Percentiles rank a stretch among this genome's conserved stretches.
Evolutionary conservation across 202 grass and related monocot genomes (phyloP).

Genomic region (Eragrostis tef): DNA sequence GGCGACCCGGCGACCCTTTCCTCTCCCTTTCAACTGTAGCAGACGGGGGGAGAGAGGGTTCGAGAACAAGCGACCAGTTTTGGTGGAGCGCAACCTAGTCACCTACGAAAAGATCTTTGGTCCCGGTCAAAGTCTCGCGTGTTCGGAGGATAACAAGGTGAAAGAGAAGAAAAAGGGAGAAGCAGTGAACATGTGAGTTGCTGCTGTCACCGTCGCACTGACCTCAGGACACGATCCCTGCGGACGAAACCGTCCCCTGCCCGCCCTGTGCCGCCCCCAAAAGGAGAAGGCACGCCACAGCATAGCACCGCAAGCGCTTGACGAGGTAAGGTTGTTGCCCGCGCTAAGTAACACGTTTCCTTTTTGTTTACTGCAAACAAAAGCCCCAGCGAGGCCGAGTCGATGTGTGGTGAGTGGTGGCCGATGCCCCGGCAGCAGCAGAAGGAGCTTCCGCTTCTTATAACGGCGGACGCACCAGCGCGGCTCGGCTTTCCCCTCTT

Average conservation of each 20-base stretch:
- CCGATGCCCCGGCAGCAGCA: background rate
- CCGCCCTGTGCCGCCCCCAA: slow-evolving; percentile 28
- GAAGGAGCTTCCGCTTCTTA: background rate
- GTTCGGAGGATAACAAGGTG: background rate
- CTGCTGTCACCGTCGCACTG: background rate
- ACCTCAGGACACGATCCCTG: background rate
- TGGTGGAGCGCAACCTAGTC: too few relatives aligned
- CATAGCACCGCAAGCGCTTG: too few relatives aligned
- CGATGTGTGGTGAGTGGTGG: background rate
- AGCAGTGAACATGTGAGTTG: slow-evolving; percentile 18
- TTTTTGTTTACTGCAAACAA: background rate
- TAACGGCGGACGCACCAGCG: background rate
- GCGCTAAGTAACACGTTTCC: background rate
- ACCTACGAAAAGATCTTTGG: background rate
- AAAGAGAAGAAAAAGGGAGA: too few relatives aligned
- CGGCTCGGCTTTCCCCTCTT: background rate
- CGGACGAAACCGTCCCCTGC: background rate
- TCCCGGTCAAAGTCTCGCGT: background rate
- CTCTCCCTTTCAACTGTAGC: too few relatives aligned
- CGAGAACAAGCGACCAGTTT: too few relatives aligned
- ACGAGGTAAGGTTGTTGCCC: slow-evolving; percentile 13
- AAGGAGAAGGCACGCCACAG: slow-evolving; percentile 2
- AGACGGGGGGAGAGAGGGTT: too few relatives aligned
- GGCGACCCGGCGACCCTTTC: too few relatives aligned
- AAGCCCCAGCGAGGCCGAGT: background rate